Evolutionary conservation across 306 rosid species (phyloP).

Genomic region (Quercus parvula): DNA sequence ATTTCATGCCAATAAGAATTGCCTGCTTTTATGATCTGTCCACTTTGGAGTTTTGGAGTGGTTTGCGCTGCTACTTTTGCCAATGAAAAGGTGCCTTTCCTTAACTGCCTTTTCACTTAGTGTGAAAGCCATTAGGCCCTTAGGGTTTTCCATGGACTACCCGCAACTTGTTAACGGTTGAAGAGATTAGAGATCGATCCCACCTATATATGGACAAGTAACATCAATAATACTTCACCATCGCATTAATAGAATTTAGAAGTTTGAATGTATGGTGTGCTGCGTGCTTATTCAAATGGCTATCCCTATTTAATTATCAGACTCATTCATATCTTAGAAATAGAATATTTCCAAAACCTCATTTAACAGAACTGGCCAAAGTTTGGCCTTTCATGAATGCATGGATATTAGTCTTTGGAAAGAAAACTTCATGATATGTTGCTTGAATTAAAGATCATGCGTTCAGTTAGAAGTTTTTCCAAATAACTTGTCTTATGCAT

Average conservation of each 20-base stretch:
- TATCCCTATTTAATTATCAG: not conserved
- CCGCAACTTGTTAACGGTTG: constrained; percentile 21
- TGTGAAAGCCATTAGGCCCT: constrained; percentile 41
- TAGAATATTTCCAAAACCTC: too few relatives aligned
- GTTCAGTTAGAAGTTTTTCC: too few relatives aligned
- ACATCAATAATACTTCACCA: not conserved
- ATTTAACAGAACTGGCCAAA: too few relatives aligned
- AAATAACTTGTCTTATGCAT: too few relatives aligned
- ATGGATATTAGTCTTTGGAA: too few relatives aligned
- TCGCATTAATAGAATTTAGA: not conserved
- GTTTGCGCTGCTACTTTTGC: constrained; percentile 36
- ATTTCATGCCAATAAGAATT: constrained; percentile 34
- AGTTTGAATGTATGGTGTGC: not conserved
- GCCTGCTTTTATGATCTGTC: constrained; percentile 31
- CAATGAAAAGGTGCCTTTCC: constrained; percentile 28
- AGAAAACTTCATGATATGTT: not conserved
- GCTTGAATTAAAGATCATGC: not conserved
- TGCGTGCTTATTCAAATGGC: not conserved
- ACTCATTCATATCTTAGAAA: not conserved
- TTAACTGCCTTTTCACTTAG: constrained; percentile 25
- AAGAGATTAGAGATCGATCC: not conserved
- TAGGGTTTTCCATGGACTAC: constrained; percentile 30
- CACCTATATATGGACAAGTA: not conserved
- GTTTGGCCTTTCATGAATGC: too few relatives aligned
- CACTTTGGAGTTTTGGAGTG: constrained; percentile 25